Conservation (phyloP, 371 early-diverging fungal genomes). For the Saksenaea oblongispora region DNA sequence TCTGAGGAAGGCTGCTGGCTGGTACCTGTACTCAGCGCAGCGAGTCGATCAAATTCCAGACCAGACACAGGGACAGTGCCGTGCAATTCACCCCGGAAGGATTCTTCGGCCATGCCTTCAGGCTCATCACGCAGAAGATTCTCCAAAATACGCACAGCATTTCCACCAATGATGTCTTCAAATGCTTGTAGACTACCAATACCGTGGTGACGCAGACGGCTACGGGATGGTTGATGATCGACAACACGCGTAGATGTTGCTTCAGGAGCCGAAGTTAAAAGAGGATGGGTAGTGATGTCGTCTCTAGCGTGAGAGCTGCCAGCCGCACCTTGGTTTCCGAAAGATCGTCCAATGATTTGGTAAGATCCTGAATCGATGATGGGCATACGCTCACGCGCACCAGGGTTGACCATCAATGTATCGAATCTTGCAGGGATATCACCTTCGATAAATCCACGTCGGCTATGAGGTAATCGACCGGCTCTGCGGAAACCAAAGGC, state of each 20-base stretch:
- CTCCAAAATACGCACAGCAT: constrained; percentile 68
- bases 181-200: constrained; percentile 62
- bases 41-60: constrained; percentile 46
- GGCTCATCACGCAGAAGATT: constrained; percentile 60
- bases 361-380: constrained; percentile 11
- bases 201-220: constrained; percentile 19
- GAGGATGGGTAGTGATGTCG: constrained; percentile 70
- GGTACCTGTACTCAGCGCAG: constrained; percentile 4
- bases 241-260: constrained; percentile 10
- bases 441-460: constrained; percentile 6
- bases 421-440: constrained; percentile 9
- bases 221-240: constrained; percentile 17
- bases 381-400: constrained; percentile 9
- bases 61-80: constrained; percentile 40
- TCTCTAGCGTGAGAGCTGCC: constrained; percentile 34
- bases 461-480: constrained; percentile 11
- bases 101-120: constrained; percentile 25
- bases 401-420: neutral
- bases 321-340: constrained; percentile 24
- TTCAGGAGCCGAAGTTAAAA: constrained; percentile 45
- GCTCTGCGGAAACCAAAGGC: constrained; percentile 10
- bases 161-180: constrained; percentile 72
- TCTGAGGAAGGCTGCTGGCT: neutral
- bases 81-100: constrained; percentile 59
- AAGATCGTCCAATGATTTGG: constrained; percentile 29